Evolutionary conservation across 129 eudicot genomes (phyloP).

Genomic region (Artemisia annua): DNA sequence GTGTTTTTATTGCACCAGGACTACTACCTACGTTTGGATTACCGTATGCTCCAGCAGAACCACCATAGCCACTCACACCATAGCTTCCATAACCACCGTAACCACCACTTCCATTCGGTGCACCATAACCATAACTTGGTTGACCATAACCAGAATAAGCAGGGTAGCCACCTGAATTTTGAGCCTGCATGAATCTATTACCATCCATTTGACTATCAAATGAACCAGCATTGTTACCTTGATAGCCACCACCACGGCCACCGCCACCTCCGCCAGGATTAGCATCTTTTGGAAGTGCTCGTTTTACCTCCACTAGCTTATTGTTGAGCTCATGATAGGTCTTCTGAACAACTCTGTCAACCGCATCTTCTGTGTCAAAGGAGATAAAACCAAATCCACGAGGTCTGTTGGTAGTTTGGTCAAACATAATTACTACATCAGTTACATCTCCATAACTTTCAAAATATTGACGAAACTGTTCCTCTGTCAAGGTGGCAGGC

Average conservation of each 20-base stretch:
- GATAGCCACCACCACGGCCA: conserved; percentile 44
- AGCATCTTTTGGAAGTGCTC: conserved; percentile 68
- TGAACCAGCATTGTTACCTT: conserved; percentile 35
- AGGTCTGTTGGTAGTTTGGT: conserved; percentile 69
- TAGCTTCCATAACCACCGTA: conserved; percentile 47
- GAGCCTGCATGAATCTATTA: conserved; percentile 44
- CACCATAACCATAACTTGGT: conserved; percentile 50
- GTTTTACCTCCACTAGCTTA: conserved; percentile 65
- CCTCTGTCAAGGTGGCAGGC: conserved; percentile 66
- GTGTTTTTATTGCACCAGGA: conserved; percentile 40
- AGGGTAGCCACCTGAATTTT: conserved; percentile 45
- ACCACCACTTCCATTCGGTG: conserved; percentile 33
- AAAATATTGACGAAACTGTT: conserved; percentile 57
- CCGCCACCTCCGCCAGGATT: conserved; percentile 43
- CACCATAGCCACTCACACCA: conserved; percentile 43
- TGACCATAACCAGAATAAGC: conserved; percentile 47
- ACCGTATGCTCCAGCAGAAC: conserved; percentile 48
- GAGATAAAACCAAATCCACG: conserved; percentile 85
- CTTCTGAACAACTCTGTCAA: conserved; percentile 60
- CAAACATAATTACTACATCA: conserved; percentile 72
- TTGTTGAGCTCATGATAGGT: conserved; percentile 55
- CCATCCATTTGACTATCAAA: conserved; percentile 47
- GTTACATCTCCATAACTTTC: conserved; percentile 59
- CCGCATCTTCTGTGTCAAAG: conserved; percentile 76
- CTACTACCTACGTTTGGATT: conserved; percentile 42